phyloP scores from a whole-genome alignment of 1,284 basidiomycete species.

The Termitomyces sp. region DNA sequence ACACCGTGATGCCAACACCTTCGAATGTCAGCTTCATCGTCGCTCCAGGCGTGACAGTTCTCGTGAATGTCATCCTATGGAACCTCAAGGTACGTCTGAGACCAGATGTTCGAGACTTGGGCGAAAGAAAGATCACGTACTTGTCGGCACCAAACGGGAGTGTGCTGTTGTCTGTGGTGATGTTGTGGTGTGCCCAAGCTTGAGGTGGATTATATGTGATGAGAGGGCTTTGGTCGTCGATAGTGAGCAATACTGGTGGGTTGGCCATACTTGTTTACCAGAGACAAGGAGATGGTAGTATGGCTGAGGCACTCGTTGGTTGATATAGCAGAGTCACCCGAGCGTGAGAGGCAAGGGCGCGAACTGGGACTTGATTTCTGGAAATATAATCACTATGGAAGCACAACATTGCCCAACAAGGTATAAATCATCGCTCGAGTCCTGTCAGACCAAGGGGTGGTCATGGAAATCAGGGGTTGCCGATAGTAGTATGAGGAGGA shows the following conservation, averaged over 20 bases:
- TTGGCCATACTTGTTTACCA: not conserved
- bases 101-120: not conserved
- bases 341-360: too few species aligned
- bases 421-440: too few species aligned
- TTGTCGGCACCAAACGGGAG: not conserved
- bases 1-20: constrained; percentile 22
- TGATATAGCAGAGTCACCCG: too few species aligned
- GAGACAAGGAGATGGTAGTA: not conserved
- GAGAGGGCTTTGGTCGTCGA: not conserved
- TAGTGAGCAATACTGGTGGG: not conserved
- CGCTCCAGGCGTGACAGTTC: constrained; percentile 16
- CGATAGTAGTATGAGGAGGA: too few species aligned
- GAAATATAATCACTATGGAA: too few species aligned
- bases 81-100: not conserved
- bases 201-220: not conserved
- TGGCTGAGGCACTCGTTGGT: too few species aligned
- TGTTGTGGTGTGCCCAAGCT: not conserved
- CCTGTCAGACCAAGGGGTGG: too few species aligned
- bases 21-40: constrained; percentile 29
- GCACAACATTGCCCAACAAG: too few species aligned
- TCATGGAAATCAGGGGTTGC: too few species aligned
- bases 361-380: too few species aligned
- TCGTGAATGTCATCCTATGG: constrained; percentile 18
- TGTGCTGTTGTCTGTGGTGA: not conserved
- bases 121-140: not conserved